phyloP scores from a whole-genome alignment of 106 monocot species.

The Dendrobium catenatum region DNA sequence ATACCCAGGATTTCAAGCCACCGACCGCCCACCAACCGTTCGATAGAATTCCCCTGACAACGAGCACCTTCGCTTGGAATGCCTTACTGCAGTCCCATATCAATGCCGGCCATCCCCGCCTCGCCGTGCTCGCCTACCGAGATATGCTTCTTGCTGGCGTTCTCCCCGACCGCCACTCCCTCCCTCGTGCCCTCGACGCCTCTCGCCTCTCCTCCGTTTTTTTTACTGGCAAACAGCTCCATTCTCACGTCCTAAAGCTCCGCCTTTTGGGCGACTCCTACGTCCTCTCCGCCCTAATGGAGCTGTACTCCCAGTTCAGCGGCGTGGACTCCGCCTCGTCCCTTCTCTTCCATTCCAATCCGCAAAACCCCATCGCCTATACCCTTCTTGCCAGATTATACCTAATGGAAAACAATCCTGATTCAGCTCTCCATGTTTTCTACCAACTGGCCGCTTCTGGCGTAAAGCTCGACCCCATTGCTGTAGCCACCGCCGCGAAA shows the following conservation, averaged over 20 bases:
- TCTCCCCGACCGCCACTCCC: constrained; percentile 29
- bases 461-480: constrained; percentile 18
- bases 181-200: constrained; percentile 26
- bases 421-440: constrained; percentile 29
- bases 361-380: constrained; percentile 21
- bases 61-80: constrained; percentile 39
- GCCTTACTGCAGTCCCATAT: constrained; percentile 21
- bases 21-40: not conserved
- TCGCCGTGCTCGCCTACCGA: constrained; percentile 20
- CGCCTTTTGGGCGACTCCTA: constrained; percentile 24
- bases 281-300: constrained; percentile 31
- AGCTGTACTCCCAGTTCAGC: constrained; percentile 16
- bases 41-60: constrained; percentile 20
- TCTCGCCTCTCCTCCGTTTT: constrained; percentile 1
- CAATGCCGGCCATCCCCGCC: constrained; percentile 15
- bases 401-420: constrained; percentile 18
- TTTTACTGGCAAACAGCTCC: constrained; percentile 24
- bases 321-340: constrained; percentile 10
- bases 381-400: constrained; percentile 27
- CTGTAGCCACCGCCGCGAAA: constrained; percentile 20
- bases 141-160: constrained; percentile 30
- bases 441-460: constrained; percentile 17
- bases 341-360: constrained; percentile 12
- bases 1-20: not conserved
- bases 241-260: constrained; percentile 42